A percentile compares a stretch with the other conserved stretches of the same genome.
Evolutionary conservation across 495 filamentous ascomycete species (phyloP).

Genomic region (Terfezia claveryi): DNA sequence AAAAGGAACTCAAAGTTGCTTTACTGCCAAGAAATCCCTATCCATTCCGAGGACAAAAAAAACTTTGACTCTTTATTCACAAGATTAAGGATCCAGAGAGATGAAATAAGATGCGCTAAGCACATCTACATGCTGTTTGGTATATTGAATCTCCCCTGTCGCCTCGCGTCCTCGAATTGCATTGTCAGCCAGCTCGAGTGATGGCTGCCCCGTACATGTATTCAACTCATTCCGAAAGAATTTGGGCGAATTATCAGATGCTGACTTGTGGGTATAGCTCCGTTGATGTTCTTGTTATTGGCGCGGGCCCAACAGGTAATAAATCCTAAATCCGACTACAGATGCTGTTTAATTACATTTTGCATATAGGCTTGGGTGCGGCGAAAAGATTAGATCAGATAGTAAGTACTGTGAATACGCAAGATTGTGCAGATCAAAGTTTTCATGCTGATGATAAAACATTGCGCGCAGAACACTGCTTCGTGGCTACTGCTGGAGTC

Average conservation of each 20-base stretch:
- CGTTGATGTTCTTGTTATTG: slow-evolving; percentile 95
- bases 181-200: too few relatives aligned
- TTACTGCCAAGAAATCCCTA: too few relatives aligned
- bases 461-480: slow-evolving; percentile 6
- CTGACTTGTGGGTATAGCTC: slow-evolving; percentile 35
- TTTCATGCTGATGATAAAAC: not conserved
- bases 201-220: not conserved
- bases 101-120: too few relatives aligned
- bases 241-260: not conserved
- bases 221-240: not conserved
- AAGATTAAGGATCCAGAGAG: too few relatives aligned
- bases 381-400: slow-evolving; percentile 94
- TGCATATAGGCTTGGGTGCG: slow-evolving; percentile 40
- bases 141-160: not conserved
- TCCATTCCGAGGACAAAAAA: too few relatives aligned
- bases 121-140: not conserved
- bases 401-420: slow-evolving; percentile 31
- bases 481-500: slow-evolving; percentile 94
- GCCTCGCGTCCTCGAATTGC: not conserved
- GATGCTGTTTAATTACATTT: not conserved
- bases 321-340: not conserved
- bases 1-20: too few relatives aligned
- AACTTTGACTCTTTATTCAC: too few relatives aligned
- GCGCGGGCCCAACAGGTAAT: slow-evolving; percentile 75
- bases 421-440: not conserved